phyloP scores from a whole-genome alignment of 805 yeast genomes.

The Zygotorulaspora chibaensis region DNA sequence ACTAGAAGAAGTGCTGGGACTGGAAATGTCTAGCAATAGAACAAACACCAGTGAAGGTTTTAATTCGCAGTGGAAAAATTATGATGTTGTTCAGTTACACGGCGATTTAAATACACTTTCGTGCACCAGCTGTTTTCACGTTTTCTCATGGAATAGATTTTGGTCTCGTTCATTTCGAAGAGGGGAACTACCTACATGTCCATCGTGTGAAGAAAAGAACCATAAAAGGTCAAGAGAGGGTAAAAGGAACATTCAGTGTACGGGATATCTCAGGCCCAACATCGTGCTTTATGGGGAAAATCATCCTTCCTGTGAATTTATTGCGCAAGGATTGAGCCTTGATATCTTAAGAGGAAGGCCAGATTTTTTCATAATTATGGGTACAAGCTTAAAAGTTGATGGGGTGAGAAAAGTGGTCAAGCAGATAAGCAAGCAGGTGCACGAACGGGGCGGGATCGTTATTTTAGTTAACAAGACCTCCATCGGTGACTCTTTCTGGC shows the following conservation, averaged over 20 bases:
- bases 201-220: conserved; percentile 55
- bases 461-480: conserved; percentile 70
- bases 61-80: conserved; percentile 49
- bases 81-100: conserved; percentile 84
- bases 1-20: conserved; percentile 61
- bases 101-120: conserved; percentile 76
- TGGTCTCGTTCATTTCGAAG: conserved; percentile 44
- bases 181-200: conserved; percentile 77
- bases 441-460: conserved; percentile 74
- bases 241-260: conserved; percentile 63
- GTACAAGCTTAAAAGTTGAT: conserved; percentile 86
- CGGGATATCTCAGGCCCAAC: conserved; percentile 81
- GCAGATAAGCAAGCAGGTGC: conserved; percentile 62
- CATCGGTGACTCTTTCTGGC: conserved; percentile 62
- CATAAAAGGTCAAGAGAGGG: conserved; percentile 60
- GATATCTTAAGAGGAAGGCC: conserved; percentile 63
- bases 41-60: conserved; percentile 31
- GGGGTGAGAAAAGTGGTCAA: conserved; percentile 81
- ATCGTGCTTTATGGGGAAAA: conserved; percentile 92
- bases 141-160: conserved; percentile 58
- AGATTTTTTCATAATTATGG: conserved; percentile 80
- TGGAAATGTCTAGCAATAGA: conserved; percentile 52
- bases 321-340: conserved; percentile 61
- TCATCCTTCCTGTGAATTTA: conserved; percentile 80
- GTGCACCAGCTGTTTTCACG: conserved; percentile 66